A percentile compares a stretch with the other conserved stretches of the same genome.
Evolutionary conservation across 2,329 filamentous ascomycete genomes (phyloP).

Genomic region (Cordyceps cicadae): DNA sequence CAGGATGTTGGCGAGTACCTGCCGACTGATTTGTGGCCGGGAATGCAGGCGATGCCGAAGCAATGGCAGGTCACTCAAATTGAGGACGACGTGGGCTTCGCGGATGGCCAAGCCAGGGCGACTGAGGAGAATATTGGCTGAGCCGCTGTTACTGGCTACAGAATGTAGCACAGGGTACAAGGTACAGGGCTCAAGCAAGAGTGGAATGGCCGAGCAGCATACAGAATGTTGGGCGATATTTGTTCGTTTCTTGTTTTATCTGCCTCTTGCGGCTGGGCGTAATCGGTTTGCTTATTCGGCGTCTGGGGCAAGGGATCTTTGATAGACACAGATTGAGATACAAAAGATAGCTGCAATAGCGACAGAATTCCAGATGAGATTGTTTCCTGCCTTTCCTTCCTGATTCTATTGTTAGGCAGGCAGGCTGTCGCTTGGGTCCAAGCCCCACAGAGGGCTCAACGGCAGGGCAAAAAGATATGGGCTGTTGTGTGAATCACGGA

Average conservation of each 20-base stretch:
- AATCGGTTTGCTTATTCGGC: background rate
- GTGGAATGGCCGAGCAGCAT: background rate
- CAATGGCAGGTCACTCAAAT: constrained; percentile 41
- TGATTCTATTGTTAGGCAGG: background rate
- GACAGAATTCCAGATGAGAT: background rate
- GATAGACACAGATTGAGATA: constrained; percentile 9
- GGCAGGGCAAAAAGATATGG: background rate
- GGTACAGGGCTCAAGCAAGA: background rate
- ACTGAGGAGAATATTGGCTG: background rate
- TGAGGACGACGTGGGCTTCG: constrained; percentile 16
- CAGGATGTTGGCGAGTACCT: constrained; percentile 78
- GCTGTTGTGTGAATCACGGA: background rate
- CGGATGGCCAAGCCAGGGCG: background rate
- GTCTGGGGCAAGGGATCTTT: background rate
- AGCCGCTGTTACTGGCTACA: background rate
- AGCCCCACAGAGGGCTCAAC: background rate
- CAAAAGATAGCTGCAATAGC: constrained; percentile 1
- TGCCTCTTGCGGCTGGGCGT: background rate
- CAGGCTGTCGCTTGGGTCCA: background rate
- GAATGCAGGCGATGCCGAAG: constrained; percentile 53
- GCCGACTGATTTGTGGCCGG: constrained; percentile 80
- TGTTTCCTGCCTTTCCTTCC: background rate
- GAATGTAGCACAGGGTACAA: no score
- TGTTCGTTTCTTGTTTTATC: background rate
- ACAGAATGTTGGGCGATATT: background rate